Conservation (phyloP, 2,329 filamentous ascomycete species). For the Leptosphaerulina australis region DNA sequence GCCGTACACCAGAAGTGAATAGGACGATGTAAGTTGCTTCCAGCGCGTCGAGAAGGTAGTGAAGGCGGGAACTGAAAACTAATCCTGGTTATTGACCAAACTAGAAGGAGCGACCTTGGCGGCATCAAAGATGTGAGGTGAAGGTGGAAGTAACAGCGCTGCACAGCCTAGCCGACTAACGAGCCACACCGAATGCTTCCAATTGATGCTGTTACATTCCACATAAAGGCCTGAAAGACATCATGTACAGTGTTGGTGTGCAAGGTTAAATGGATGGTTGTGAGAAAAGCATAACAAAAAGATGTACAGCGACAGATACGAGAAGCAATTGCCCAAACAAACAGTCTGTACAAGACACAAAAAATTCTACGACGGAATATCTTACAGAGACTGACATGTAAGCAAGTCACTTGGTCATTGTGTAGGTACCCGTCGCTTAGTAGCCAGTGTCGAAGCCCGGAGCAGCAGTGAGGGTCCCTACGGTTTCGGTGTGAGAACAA, state of each 20-base stretch:
- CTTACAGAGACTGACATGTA: neutral
- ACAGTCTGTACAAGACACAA: neutral
- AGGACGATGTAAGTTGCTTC: neutral
- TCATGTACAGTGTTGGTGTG: neutral
- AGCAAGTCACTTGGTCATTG: neutral
- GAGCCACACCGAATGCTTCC: neutral
- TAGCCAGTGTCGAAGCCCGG: neutral
- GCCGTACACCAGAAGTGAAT: conserved; percentile 4
- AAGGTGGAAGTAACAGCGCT: conserved; percentile 10
- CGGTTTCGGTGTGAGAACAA: neutral
- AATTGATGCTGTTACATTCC: no score
- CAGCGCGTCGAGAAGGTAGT: neutral
- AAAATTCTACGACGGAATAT: neutral
- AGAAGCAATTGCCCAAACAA: neutral
- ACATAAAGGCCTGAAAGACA: neutral
- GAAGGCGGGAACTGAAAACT: neutral
- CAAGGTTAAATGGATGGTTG: neutral
- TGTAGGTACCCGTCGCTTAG: conserved; percentile 29
- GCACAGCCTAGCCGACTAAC: neutral
- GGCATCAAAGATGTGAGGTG: conserved; percentile 13
- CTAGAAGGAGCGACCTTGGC: conserved; percentile 10
- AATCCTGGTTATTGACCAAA: neutral
- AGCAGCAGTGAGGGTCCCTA: conserved; percentile 12
- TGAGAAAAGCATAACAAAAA: neutral
- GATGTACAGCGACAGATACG: neutral